Evolutionary conservation across 164 flowering plant species (phyloP).

Genomic region (Magnolia kwangsiensis): DNA sequence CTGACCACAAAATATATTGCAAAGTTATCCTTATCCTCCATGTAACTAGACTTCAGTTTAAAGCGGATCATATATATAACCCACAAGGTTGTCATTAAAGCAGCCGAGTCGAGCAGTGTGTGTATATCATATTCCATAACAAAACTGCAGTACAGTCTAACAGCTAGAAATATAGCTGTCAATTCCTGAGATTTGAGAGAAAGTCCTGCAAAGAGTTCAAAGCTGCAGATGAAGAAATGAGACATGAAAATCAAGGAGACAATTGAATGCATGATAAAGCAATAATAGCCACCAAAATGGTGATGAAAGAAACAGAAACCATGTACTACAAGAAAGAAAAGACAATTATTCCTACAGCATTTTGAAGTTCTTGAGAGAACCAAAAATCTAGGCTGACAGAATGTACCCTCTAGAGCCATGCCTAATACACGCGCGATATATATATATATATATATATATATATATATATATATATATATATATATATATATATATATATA

Average conservation of each 20-base stretch:
- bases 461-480: too few relatives aligned
- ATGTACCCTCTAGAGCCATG: too few relatives aligned
- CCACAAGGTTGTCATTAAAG: slow-evolving; percentile 40
- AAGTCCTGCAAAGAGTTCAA: slow-evolving; percentile 36
- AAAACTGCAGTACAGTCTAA: slow-evolving; percentile 49
- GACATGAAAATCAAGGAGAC: neutral
- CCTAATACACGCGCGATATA: too few relatives aligned
- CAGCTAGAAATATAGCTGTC: slow-evolving; percentile 50
- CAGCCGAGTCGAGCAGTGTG: slow-evolving; percentile 48
- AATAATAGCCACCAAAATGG: neutral
- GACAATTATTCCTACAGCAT: neutral
- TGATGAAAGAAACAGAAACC: too few relatives aligned
- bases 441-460: too few relatives aligned
- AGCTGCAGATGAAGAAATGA: neutral
- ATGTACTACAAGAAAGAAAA: neutral
- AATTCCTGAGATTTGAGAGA: slow-evolving; percentile 54
- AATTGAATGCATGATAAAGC: neutral
- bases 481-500: too few relatives aligned
- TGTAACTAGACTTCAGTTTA: slow-evolving; percentile 33
- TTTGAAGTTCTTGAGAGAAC: too few relatives aligned
- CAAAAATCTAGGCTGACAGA: too few relatives aligned
- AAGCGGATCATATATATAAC: slow-evolving; percentile 40
- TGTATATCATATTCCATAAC: slow-evolving; percentile 55
- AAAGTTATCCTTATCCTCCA: slow-evolving; percentile 44
- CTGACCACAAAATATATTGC: slow-evolving; percentile 40